phyloP scores from a whole-genome alignment of 2,329 filamentous ascomycete genomes.

The Hypoxylon sp. region DNA sequence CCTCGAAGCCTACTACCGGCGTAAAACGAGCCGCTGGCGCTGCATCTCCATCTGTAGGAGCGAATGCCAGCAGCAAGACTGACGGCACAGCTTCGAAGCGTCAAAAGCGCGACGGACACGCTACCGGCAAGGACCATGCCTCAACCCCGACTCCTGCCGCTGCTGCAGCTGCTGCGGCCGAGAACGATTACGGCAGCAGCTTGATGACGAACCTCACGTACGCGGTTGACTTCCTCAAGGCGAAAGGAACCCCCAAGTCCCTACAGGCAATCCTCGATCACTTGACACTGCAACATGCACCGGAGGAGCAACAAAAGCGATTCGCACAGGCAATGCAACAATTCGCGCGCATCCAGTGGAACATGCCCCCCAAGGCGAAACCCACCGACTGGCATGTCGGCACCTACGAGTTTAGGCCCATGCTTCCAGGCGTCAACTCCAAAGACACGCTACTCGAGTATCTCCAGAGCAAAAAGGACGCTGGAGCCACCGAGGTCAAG shows the following conservation, averaged over 20 bases:
- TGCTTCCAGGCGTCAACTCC: slow-evolving; percentile 83
- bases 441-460: slow-evolving; percentile 83
- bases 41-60: slow-evolving; percentile 65
- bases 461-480: slow-evolving; percentile 85
- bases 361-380: slow-evolving; percentile 70
- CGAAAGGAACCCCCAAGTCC: slow-evolving; percentile 75
- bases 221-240: slow-evolving; percentile 85
- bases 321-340: slow-evolving; percentile 78
- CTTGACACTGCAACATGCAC: slow-evolving; percentile 76
- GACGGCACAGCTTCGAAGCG: slow-evolving; percentile 75
- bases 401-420: slow-evolving; percentile 86
- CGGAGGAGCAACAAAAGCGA: slow-evolving; percentile 72
- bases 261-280: slow-evolving; percentile 86
- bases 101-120: slow-evolving; percentile 67
- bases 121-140: slow-evolving; percentile 43
- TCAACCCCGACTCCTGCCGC: slow-evolving; percentile 51
- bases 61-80: slow-evolving; percentile 61
- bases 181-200: slow-evolving; percentile 82
- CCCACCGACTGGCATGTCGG: slow-evolving; percentile 72
- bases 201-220: slow-evolving; percentile 91
- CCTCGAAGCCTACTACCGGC: slow-evolving; percentile 71
- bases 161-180: slow-evolving; percentile 62
- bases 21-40: slow-evolving; percentile 69
- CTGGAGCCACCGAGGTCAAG: slow-evolving; percentile 85
- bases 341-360: slow-evolving; percentile 72